A percentile compares a stretch with the other conserved stretches of the same genome.
phyloP scores from a whole-genome alignment of 2,329 filamentous ascomycete genomes.

The Claviceps spartinae region DNA sequence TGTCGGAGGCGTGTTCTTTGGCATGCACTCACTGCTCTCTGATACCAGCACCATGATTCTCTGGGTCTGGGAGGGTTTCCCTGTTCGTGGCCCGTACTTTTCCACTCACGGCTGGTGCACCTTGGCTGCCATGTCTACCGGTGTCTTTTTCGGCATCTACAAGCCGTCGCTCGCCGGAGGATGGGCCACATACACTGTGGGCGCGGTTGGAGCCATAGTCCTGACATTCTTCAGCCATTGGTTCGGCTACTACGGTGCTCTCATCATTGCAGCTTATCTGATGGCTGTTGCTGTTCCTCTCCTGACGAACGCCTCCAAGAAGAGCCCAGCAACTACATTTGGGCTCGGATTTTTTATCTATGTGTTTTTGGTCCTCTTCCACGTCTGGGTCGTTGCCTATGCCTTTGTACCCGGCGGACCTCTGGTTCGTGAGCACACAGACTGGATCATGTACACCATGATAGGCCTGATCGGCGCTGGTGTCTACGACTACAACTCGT shows the following conservation, averaged over 20 bases:
- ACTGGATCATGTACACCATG: slow-evolving; percentile 82
- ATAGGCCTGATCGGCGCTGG: slow-evolving; percentile 79
- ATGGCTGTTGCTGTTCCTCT: slow-evolving; percentile 67
- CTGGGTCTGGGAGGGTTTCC: slow-evolving; percentile 96
- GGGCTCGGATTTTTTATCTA: slow-evolving; percentile 83
- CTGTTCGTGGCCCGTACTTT: slow-evolving; percentile 73
- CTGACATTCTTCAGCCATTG: slow-evolving; percentile 70
- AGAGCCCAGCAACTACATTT: slow-evolving; percentile 67
- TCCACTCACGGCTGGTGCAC: slow-evolving; percentile 85
- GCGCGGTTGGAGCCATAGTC: slow-evolving; percentile 64
- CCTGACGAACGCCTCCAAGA: slow-evolving; percentile 61
- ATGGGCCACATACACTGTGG: slow-evolving; percentile 68
- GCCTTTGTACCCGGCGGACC: slow-evolving; percentile 94
- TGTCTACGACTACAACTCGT: slow-evolving; percentile 55
- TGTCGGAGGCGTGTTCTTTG: slow-evolving; percentile 74
- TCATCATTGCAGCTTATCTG: slow-evolving; percentile 63
- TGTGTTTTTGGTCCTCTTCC: slow-evolving; percentile 90
- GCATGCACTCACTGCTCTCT: slow-evolving; percentile 80
- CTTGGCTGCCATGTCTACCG: slow-evolving; percentile 72
- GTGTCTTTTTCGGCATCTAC: slow-evolving; percentile 63
- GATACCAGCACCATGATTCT: slow-evolving; percentile 98
- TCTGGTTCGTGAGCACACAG: slow-evolving; percentile 82
- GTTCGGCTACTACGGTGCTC: slow-evolving; percentile 77
- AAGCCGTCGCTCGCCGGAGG: slow-evolving; percentile 56
- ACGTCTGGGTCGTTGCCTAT: slow-evolving; percentile 97